Base-by-base conservation (phyloP, 2,329 filamentous ascomycete species). In the Xylariaceae sp. region DNA sequence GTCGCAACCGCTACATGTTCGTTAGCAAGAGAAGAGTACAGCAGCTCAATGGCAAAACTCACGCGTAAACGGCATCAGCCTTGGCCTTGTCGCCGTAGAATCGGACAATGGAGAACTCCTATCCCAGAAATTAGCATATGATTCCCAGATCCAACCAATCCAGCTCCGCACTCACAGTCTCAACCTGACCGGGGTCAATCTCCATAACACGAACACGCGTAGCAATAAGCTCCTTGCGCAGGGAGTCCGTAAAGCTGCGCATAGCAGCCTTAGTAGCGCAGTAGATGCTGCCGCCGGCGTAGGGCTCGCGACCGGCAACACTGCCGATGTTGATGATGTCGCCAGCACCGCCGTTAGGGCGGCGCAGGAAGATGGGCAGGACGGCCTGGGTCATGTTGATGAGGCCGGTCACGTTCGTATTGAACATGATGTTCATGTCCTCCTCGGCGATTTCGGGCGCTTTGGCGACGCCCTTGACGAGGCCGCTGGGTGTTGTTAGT, bases 341-440 rank as follows among this genome's bases (percentile, higher is more conserved):
- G 68, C 93, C 93, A 49, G 83, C 79, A 59, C 92, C 92, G 60
- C 89, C 88, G 58, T 93, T 82, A 71, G 76, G 84, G 74, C 82
- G 89, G 68, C 83, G 80, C 75, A 91, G 88, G 81, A 92, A 95
- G 72, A 92, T 86, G 55, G 89, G 86, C 15, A 97, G 75, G 48
- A 97, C 80, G 51, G 90, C 90, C 79, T 99, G 94, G 0, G 94
- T 97, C 88, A 97, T 90, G 79, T 93, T 90, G 78, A 99, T 94
- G 39, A 99, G 81, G 34, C 94, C 94, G 1, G 89, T 94, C 55
- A 97, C 92, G 73, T 99, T 99, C 60, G 94, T 97, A 51, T 83
- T 77, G 72, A 97, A 90, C 92, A 97, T 97, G 73, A 87, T 71
- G 68, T 88, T 81, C 68, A 97, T 88, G 76, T 99, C 93, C 60